Evolutionary conservation across 2,329 filamentous ascomycete genomes (phyloP).

Genomic region (Graphiopsis chlorocephala): DNA sequence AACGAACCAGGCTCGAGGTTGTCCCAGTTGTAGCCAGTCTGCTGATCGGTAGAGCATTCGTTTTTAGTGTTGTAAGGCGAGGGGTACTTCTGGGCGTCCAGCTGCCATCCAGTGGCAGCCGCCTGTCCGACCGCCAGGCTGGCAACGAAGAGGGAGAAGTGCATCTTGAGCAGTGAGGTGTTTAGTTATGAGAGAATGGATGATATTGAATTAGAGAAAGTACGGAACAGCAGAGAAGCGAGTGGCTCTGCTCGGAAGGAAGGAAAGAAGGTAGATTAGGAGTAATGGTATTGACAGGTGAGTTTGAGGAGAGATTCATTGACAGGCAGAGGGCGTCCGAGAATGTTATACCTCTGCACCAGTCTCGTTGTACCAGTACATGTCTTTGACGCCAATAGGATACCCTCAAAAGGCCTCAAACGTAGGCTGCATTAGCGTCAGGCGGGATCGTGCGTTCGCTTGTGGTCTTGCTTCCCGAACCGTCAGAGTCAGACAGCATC

Average conservation of each 20-base stretch:
- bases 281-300: not conserved
- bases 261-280: slow-evolving; percentile 21
- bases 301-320: not conserved
- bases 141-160: slow-evolving; percentile 26
- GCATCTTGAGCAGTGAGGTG: slow-evolving; percentile 21
- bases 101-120: slow-evolving; percentile 50
- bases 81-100: slow-evolving; percentile 55
- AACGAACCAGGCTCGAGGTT: slow-evolving; percentile 62
- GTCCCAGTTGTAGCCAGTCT: slow-evolving; percentile 68
- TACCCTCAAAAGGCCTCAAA: not conserved
- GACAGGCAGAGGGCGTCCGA: not conserved
- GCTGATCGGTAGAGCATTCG: slow-evolving; percentile 69
- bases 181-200: slow-evolving; percentile 11
- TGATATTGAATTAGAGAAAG: slow-evolving; percentile 23
- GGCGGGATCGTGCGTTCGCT: not conserved
- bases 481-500: slow-evolving; percentile 11
- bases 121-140: slow-evolving; percentile 45
- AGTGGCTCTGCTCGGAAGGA: slow-evolving; percentile 44
- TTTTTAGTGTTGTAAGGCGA: slow-evolving; percentile 73
- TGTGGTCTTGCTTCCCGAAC: not conserved
- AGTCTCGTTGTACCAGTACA: not conserved
- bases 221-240: slow-evolving; percentile 38
- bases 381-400: slow-evolving; percentile 1
- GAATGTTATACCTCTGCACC: slow-evolving; percentile 3
- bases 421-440: slow-evolving; percentile 1